Evolutionary conservation across 2,329 filamentous ascomycete genomes (phyloP).

Genomic region (Coniochaeta hoffmannii): DNA sequence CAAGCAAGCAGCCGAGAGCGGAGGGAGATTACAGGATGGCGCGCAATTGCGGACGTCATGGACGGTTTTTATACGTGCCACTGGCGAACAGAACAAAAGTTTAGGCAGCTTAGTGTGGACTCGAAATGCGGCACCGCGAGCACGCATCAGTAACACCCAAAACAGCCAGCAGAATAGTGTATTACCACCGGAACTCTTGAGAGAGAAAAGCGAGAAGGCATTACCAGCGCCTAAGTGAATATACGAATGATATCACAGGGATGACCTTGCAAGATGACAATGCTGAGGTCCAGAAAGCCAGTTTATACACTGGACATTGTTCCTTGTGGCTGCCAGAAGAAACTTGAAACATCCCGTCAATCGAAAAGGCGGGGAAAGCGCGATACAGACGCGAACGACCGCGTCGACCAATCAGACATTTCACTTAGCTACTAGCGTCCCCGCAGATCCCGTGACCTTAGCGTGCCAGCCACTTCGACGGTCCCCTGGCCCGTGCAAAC

Average conservation of each 20-base stretch:
- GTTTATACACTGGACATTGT: background rate
- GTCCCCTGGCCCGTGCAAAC: background rate
- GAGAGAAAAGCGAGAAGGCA: background rate
- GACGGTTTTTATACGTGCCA: background rate
- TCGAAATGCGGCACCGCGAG: background rate
- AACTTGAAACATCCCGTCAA: constrained; percentile 2
- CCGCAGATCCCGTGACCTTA: background rate
- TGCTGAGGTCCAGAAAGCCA: background rate
- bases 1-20: background rate
- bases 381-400: background rate
- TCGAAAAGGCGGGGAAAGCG: constrained; percentile 1
- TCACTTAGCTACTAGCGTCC: background rate
- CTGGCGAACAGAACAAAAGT: background rate
- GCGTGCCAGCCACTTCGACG: background rate
- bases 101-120: background rate
- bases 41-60: background rate
- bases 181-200: background rate
- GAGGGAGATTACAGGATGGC: background rate
- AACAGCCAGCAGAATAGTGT: background rate
- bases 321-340: background rate
- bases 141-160: background rate
- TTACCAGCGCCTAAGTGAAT: background rate
- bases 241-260: background rate
- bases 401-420: background rate
- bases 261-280: background rate